phyloP scores from a whole-genome alignment of 1,284 basidiomycete genomes.

The Porogramme epimiltina region DNA sequence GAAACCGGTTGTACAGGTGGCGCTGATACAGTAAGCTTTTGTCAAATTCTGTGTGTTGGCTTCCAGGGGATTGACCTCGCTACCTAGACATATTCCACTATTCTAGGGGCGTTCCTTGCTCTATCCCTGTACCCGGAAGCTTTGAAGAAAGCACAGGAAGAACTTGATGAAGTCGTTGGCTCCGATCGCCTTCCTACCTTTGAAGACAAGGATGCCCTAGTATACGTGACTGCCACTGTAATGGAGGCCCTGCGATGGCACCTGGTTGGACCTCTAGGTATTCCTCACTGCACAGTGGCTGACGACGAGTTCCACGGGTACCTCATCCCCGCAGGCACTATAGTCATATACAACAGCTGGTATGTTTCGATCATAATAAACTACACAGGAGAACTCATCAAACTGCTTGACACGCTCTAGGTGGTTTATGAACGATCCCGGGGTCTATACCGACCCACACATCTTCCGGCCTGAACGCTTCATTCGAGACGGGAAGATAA shows the following conservation, averaged over 20 bases:
- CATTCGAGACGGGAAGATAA: conserved; percentile 13
- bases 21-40: background rate
- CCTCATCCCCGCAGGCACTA: conserved; percentile 25
- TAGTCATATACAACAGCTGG: conserved; percentile 29
- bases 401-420: too few species aligned
- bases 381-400: too few species aligned
- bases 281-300: conserved; percentile 1
- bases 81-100: conserved; percentile 18
- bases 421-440: conserved; percentile 21
- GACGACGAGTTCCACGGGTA: conserved; percentile 23
- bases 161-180: conserved; percentile 30
- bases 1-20: conserved; percentile 17
- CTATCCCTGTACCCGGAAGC: conserved; percentile 38
- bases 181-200: conserved; percentile 25
- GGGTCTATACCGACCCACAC: conserved; percentile 13
- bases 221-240: conserved; percentile 23
- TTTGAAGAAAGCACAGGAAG: conserved; percentile 28
- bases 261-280: conserved; percentile 16
- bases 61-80: too few species aligned
- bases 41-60: too few species aligned
- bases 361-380: conserved; percentile 13
- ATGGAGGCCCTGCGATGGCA: conserved; percentile 26
- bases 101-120: conserved; percentile 34
- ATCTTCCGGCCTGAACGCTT: conserved; percentile 22
- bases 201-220: conserved; percentile 13